Conservation (phyloP, 495 filamentous ascomycete species). For the Aspergillus saccharolyticus region DNA sequence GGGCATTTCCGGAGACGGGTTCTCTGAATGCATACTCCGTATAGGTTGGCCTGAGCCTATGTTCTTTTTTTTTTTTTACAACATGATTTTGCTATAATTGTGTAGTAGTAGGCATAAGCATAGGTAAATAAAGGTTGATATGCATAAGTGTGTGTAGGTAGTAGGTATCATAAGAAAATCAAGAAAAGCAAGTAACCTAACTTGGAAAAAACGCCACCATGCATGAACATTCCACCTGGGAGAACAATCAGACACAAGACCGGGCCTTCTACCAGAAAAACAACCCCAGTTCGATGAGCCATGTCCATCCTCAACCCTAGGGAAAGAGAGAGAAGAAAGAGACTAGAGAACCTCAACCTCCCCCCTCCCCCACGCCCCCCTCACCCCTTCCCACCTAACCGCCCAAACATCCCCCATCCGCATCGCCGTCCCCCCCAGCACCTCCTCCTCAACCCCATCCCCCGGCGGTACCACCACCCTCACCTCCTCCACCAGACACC, state of each 20-base stretch:
- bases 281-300: no score
- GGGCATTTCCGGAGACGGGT: not conserved
- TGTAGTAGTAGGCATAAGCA: no score
- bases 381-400: slow-evolving; percentile 80
- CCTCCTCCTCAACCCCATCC: slow-evolving; percentile 52
- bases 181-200: not conserved
- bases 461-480: slow-evolving; percentile 50
- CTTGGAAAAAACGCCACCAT: no score
- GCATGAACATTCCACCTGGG: no score
- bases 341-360: slow-evolving; percentile 77
- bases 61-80: no score
- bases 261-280: no score
- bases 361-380: slow-evolving; percentile 61
- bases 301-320: no score
- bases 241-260: no score
- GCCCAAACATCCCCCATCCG: slow-evolving; percentile 81
- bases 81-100: no score
- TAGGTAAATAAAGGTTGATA: no score
- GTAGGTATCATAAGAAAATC: not conserved
- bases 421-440: slow-evolving; percentile 51
- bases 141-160: no score
- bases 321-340: slow-evolving; percentile 1
- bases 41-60: not conserved
- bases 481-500: slow-evolving; percentile 59
- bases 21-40: not conserved